phyloP scores from a whole-genome alignment of 2,329 filamentous ascomycete species.

The Grosmannia clavigera region DNA sequence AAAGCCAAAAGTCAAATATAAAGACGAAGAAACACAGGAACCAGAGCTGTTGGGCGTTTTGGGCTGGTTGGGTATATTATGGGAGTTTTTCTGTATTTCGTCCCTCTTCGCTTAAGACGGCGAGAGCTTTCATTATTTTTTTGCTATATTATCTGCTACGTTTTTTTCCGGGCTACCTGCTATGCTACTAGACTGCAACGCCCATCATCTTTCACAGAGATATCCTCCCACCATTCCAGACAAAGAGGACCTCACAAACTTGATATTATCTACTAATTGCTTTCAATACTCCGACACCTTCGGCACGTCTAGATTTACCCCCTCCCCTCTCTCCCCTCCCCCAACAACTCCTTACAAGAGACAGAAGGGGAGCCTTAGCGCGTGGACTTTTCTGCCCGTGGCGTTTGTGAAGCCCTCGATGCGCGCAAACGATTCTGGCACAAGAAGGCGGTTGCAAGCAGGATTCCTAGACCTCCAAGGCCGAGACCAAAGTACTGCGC shows the following conservation, averaged over 20 bases:
- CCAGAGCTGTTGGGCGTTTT: conserved; percentile 5
- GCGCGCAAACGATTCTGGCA: conserved; percentile 11
- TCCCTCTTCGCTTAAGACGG: background rate
- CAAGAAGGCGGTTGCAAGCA: conserved; percentile 21
- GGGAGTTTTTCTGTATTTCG: background rate
- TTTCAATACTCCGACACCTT: background rate
- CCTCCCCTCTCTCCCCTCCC: background rate
- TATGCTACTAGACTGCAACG: background rate
- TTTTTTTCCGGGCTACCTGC: background rate
- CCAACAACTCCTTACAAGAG: no score
- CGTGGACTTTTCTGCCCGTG: no score
- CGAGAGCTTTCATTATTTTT: background rate
- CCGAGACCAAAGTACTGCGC: conserved; percentile 30
- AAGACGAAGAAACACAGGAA: background rate
- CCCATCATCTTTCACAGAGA: no score
- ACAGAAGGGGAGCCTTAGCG: no score
- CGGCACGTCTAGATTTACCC: background rate
- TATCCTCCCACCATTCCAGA: background rate
- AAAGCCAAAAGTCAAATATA: background rate
- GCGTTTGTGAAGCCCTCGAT: no score
- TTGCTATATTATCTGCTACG: background rate
- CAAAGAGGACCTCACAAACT: background rate
- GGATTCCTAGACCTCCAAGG: conserved; percentile 22
- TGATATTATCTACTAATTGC: no score
- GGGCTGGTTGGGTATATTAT: conserved; percentile 6